These are phyloP conservation scores for Blastobotrys malaysiensis DNA, from an alignment of 1,139 yeast genomes.

Conservation along the genomic window DNA sequence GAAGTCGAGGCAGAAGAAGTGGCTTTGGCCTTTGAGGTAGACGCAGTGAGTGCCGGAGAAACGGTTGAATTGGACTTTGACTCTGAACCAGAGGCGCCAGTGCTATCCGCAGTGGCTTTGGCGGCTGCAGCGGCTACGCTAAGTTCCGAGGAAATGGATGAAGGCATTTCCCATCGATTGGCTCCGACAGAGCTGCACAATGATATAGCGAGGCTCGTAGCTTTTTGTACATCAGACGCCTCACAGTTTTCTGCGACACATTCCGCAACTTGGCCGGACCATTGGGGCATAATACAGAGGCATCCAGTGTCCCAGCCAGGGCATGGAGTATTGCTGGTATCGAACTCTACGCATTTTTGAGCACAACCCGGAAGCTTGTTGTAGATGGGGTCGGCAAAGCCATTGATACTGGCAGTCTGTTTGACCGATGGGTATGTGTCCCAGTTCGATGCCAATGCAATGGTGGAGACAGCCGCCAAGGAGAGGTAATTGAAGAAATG, in stretches of 20 bases:
- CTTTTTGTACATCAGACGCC: conserved; percentile 34
- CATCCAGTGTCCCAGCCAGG: conserved; percentile 55
- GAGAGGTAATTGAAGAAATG: neutral
- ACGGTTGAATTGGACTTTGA: conserved; percentile 4
- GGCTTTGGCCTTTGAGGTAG: neutral
- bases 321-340: conserved; percentile 28
- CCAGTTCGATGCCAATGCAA: conserved; percentile 28
- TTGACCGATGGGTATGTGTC: conserved; percentile 46
- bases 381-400: conserved; percentile 48
- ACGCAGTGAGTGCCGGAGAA: neutral
- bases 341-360: conserved; percentile 21
- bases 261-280: conserved; percentile 43
- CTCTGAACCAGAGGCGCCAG: conserved; percentile 9
- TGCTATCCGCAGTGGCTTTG: conserved; percentile 6
- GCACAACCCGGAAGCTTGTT: conserved; percentile 43
- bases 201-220: conserved; percentile 41
- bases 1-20: conserved; percentile 2
- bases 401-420: conserved; percentile 46
- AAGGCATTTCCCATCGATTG: conserved; percentile 44
- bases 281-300: conserved; percentile 46
- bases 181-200: conserved; percentile 44
- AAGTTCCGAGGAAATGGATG: conserved; percentile 36
- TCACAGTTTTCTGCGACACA: conserved; percentile 42
- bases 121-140: conserved; percentile 24
- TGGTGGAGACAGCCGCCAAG: conserved; percentile 1